Conservation (phyloP, 768 basidiomycete genomes). For the Cyclocybe aegerita region DNA sequence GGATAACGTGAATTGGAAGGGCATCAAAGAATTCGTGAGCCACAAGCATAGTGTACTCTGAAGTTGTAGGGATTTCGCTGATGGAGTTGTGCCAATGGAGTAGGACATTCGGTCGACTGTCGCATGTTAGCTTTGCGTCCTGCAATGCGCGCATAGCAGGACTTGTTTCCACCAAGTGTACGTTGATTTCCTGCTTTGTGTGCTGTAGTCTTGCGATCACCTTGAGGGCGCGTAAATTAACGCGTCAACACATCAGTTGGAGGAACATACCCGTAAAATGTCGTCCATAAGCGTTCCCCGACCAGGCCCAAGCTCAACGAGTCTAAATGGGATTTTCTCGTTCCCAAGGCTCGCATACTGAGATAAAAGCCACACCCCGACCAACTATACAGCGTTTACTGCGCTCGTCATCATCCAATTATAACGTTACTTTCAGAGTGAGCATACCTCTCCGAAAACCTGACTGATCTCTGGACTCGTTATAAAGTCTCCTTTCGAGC, state of each 20-base stretch:
- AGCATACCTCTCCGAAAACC: slow-evolving; percentile 89
- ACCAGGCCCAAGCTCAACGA: slow-evolving; percentile 94
- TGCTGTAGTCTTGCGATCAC: slow-evolving; percentile 49
- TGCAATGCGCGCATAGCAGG: slow-evolving; percentile 65
- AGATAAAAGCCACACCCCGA: slow-evolving; percentile 83
- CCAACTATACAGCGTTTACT: slow-evolving; percentile 50
- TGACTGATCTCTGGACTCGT: slow-evolving; percentile 97
- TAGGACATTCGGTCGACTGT: slow-evolving; percentile 30
- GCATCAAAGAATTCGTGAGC: slow-evolving; percentile 99
- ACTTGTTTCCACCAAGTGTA: slow-evolving; percentile 86
- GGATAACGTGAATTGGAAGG: slow-evolving; percentile 85
- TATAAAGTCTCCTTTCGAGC: slow-evolving; percentile 86
- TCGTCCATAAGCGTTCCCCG: slow-evolving; percentile 91
- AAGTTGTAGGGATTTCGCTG: slow-evolving; percentile 56
- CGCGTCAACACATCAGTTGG: too few species aligned
- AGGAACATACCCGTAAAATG: slow-evolving; percentile 68
- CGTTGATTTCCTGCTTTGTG: slow-evolving; percentile 35
- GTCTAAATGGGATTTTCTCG: slow-evolving; percentile 46
- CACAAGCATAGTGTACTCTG: slow-evolving; percentile 76
- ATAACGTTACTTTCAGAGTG: not conserved
- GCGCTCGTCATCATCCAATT: slow-evolving; percentile 39
- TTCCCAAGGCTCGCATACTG: slow-evolving; percentile 63
- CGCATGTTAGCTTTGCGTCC: slow-evolving; percentile 42
- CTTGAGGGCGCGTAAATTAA: slow-evolving; percentile 26
- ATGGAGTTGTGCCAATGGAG: slow-evolving; percentile 76